Evolutionary conservation across 441 rosid genomes (phyloP), one percentile per base, ranked within the genome.

Genomic region (Gossypium gossypioides): DNA sequence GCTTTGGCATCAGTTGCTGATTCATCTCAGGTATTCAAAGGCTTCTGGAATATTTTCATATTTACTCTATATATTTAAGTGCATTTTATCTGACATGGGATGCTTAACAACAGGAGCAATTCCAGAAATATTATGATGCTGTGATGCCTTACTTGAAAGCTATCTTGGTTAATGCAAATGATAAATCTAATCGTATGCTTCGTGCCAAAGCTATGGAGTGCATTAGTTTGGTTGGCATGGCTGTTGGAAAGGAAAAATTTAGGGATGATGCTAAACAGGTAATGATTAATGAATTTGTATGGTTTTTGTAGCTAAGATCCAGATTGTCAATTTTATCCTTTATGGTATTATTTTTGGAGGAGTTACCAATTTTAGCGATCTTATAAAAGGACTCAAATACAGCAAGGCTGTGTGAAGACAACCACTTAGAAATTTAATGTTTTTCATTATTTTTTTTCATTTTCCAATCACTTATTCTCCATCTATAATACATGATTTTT

Each of bases 81-180:
- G 56, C 57, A 57, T n/a, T 74, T 74, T 27, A 12, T 27, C 74
- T 77, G 72, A 77, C 64, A 10, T 50, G 5, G 7, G 44, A 29
- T 46, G 21, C 19, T 27, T 29, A 19, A 57, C 68, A 68, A 19
- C 83, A 86, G 88, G 85, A 80, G 46, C 85, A 71, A 57, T 84
- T 86, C 79, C 85, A 78, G 75, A 79, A 81, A 21, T 80, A 84
- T 73, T 84, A 84, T 67, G 86, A 74, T 75, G 81, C 79, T 37
- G 88, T 86, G 44, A 84, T 86, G 86, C 87, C 89, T 60, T 80
- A 81, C 78, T 77, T 86, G 79, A 81, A 86, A 77, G 84, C 82
- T 67, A 80, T 86, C 69, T 75, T 84, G 84, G 77, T 75, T 42
- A 84, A 84, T 64, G 87, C 86, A 57, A 78, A 58, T 44, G 85